Percentiles rank a stretch among this genome's conserved stretches.
phyloP scores from a whole-genome alignment of 2,329 filamentous ascomycete genomes.

The Pestalotiopsis sp. region DNA sequence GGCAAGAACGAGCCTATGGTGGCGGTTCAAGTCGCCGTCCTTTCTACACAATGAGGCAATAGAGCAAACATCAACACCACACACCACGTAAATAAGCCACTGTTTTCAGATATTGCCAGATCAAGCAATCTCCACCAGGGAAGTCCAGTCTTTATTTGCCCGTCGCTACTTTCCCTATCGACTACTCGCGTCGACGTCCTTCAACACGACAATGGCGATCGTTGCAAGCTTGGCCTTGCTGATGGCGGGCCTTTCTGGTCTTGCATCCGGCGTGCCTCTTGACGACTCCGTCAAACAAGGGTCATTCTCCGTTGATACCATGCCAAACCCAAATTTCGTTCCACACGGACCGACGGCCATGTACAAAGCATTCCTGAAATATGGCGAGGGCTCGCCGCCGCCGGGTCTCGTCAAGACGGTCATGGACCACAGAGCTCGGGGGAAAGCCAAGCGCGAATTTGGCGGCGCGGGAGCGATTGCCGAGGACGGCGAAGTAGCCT shows the following conservation, averaged over 20 bases:
- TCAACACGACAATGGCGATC: too few relatives aligned
- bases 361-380: constrained; percentile 32
- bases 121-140: too few relatives aligned
- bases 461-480: not conserved
- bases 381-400: constrained; percentile 24
- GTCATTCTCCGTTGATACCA: constrained; percentile 27
- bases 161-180: too few relatives aligned
- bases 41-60: too few relatives aligned
- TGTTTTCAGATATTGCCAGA: too few relatives aligned
- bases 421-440: constrained; percentile 18
- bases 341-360: constrained; percentile 26
- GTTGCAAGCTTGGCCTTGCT: too few relatives aligned
- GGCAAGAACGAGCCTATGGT: too few relatives aligned
- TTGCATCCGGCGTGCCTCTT: constrained; percentile 25
- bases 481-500: not conserved
- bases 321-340: constrained; percentile 20
- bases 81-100: too few relatives aligned
- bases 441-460: constrained; percentile 8
- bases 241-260: constrained; percentile 19
- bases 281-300: constrained; percentile 19
- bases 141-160: too few relatives aligned
- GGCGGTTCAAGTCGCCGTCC: too few relatives aligned
- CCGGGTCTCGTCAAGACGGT: constrained; percentile 25
- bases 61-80: too few relatives aligned
- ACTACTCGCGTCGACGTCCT: too few relatives aligned